A percentile compares a stretch with the other conserved stretches of the same genome.
Conservation (phyloP, 768 basidiomycete species). For the Cystobasidium tubakii region DNA sequence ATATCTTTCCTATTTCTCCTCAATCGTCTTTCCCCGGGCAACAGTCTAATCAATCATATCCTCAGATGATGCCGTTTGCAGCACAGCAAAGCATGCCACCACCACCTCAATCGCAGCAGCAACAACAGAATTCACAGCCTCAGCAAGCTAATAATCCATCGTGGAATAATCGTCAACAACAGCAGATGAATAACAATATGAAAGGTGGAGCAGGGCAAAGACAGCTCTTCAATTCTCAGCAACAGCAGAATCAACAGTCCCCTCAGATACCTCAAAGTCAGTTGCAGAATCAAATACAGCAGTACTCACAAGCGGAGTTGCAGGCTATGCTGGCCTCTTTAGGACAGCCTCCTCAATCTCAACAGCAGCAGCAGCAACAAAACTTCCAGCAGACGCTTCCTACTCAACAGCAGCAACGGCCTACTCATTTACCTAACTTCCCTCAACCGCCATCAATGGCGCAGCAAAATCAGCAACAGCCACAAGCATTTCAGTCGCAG, state of each 20-base stretch:
- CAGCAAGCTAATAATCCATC: neutral
- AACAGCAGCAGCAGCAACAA: constrained; percentile 22
- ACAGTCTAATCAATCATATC: neutral
- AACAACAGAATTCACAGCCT: constrained; percentile 2
- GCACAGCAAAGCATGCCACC: neutral
- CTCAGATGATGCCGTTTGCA: neutral
- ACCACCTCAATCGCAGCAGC: neutral
- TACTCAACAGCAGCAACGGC: constrained; percentile 5
- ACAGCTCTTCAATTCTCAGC: neutral
- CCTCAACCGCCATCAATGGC: neutral
- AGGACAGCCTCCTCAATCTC: neutral
- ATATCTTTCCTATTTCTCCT: too few species aligned
- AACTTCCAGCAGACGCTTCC: neutral
- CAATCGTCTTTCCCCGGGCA: too few species aligned
- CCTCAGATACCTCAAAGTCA: neutral
- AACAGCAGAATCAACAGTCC: neutral
- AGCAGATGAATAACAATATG: neutral
- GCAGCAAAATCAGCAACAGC: neutral
- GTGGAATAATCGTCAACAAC: neutral
- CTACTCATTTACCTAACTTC: neutral
- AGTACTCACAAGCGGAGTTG: constrained; percentile 20
- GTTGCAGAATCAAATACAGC: neutral
- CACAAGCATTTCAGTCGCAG: constrained; percentile 8
- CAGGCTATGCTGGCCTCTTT: constrained; percentile 25
- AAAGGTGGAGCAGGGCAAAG: neutral